These are phyloP conservation scores for Rubia peregrina DNA, from an alignment of 305 asterid species.

Conservation along the genomic window DNA sequence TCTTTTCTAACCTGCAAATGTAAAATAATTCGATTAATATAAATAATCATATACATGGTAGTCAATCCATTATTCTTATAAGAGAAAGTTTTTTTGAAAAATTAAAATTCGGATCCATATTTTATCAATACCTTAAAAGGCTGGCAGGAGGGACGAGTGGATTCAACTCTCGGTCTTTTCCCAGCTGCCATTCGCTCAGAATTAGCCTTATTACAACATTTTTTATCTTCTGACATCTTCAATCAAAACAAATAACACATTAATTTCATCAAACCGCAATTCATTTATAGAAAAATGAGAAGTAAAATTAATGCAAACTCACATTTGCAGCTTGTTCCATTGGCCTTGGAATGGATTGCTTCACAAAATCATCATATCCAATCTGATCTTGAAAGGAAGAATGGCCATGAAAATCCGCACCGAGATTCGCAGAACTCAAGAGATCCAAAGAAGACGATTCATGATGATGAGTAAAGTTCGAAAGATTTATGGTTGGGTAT, in stretches of 20 bases:
- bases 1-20: constrained; percentile 66
- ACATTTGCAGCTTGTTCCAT: constrained; percentile 37
- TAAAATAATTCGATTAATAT: not conserved
- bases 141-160: constrained; percentile 58
- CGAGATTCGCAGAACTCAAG: constrained; percentile 44
- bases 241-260: not conserved
- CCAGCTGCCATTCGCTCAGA: constrained; percentile 46
- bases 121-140: constrained; percentile 58
- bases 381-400: constrained; percentile 23
- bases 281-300: not conserved
- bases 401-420: constrained; percentile 25
- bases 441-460: constrained; percentile 49
- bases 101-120: not conserved
- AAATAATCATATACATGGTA: not conserved
- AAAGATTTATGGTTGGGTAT: constrained; percentile 45
- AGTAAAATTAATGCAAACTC: constrained; percentile 8
- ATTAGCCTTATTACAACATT: constrained; percentile 32
- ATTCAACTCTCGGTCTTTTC: constrained; percentile 60
- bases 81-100: not conserved
- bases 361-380: constrained; percentile 36
- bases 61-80: not conserved
- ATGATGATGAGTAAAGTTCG: constrained; percentile 21
- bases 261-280: not conserved
- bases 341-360: constrained; percentile 35
- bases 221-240: constrained; percentile 28